Conservation (phyloP, 257 asterid species). For the Solanum pinnatisectum region DNA sequence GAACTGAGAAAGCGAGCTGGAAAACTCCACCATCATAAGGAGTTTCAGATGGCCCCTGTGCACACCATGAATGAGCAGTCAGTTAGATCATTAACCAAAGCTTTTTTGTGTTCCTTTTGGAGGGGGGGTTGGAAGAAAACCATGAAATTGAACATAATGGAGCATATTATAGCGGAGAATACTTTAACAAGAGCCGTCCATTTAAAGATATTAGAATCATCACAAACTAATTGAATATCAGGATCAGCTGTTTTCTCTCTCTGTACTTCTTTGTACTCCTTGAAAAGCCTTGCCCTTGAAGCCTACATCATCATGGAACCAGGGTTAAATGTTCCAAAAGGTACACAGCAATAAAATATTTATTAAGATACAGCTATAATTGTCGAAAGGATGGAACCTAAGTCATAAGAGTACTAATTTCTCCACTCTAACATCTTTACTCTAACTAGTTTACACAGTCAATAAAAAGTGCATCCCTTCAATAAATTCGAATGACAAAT, state of each 20-base stretch:
- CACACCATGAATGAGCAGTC: slow-evolving; percentile 9
- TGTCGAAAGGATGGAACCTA: not conserved
- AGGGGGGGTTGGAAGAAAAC: not conserved
- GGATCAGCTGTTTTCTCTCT: slow-evolving; percentile 90
- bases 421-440: not conserved
- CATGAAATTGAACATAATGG: not conserved
- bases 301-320: slow-evolving; percentile 33
- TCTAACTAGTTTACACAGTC: not conserved
- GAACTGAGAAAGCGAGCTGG: slow-evolving; percentile 95
- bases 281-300: slow-evolving; percentile 91
- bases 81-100: not conserved
- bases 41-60: slow-evolving; percentile 94
- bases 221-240: slow-evolving; percentile 92
- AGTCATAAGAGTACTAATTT: not conserved
- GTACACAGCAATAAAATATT: not conserved
- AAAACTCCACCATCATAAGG: slow-evolving; percentile 97
- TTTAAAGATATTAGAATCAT: slow-evolving; percentile 83
- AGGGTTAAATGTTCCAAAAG: not conserved
- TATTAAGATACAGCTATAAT: not conserved
- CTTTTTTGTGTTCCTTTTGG: not conserved
- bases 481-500: not conserved
- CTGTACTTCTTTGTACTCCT: slow-evolving; percentile 97
- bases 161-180: not conserved
- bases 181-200: slow-evolving; percentile 99
- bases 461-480: not conserved